Base-by-base conservation (phyloP, 345 rosid species). In the Pugionium cornutum region DNA sequence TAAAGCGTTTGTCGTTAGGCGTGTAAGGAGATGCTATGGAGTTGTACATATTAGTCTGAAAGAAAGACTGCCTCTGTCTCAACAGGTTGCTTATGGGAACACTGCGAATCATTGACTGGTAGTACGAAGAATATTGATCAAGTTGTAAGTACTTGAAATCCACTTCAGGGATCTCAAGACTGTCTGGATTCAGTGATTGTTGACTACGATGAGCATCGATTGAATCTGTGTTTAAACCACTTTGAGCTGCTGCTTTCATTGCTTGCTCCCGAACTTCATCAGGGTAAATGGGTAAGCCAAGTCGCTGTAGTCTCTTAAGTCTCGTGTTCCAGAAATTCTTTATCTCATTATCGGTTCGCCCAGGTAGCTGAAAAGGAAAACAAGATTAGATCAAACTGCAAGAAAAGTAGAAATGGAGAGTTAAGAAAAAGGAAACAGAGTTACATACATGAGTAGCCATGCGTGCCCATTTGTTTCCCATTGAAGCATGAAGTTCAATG, bases 321-420 rank as follows among this genome's bases (percentile, higher is more conserved):
- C 89, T 76, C 7, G 88, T 84, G 56, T 85, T 85, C 88, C 90
- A 84, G 68, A 77, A 87, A 35, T 87, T 85, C 79, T 87, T 87
- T 49, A 87, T 87, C 77, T 87, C 94, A 68, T 87, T 85, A 61
- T 85, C 90, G 2, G 94, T 87, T 41, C 90, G 79, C 7, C 94
- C 90, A 9, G 85, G 90, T 48, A 87, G 33, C 94, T 87, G 75
- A 46, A 58, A 58, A 62, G 10, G 4, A 43, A 27, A 36, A 39
- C 2, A 48, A 32, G 30, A 28, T 40, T 31, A 54, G 10, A 67
- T 4, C 6, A 28, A 48, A 63, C 1, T 2, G 32, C 4, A 41
- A 60, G 9, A 36, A 7, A 6, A 27, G 11, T 52, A 54, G 30
- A 5, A 6, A 39, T 8, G 4, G 10, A 32, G 32, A 62, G 54